phyloP scores from a whole-genome alignment of 208 protist genomes.

The Angomonas ambiguus region DNA sequence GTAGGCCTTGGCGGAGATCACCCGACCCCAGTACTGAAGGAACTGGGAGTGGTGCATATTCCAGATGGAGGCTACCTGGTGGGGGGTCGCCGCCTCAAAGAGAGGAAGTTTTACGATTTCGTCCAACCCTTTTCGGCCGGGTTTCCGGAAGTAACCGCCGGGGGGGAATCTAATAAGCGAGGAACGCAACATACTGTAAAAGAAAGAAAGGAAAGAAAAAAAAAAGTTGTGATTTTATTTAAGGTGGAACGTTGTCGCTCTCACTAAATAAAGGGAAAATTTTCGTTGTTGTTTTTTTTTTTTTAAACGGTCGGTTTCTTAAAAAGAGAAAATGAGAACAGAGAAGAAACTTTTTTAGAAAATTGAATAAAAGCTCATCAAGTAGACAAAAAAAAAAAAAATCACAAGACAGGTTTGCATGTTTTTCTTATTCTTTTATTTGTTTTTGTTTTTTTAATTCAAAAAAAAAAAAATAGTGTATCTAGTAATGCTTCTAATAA shows the following conservation, averaged over 20 bases:
- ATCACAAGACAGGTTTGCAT: not conserved
- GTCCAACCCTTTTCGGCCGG: slow-evolving; percentile 85
- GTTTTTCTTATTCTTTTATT: not conserved
- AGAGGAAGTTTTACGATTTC: slow-evolving; percentile 79
- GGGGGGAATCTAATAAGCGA: slow-evolving; percentile 39
- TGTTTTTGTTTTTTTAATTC: not conserved
- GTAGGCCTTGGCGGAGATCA: slow-evolving; percentile 78
- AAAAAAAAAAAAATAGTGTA: not conserved
- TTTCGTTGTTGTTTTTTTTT: slow-evolving; percentile 1
- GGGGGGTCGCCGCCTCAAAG: slow-evolving; percentile 66
- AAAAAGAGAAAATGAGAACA: not conserved
- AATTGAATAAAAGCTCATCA: not conserved
- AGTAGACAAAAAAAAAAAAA: not conserved
- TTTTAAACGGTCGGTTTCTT: not conserved
- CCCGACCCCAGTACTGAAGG: slow-evolving; percentile 87
- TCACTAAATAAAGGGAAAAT: too few relatives aligned
- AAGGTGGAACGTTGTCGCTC: too few relatives aligned
- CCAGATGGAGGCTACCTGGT: slow-evolving; percentile 82
- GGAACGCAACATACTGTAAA: not conserved
- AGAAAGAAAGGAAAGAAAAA: slow-evolving; percentile 2
- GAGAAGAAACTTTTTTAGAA: not conserved
- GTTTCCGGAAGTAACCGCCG: slow-evolving; percentile 58
- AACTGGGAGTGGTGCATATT: slow-evolving; percentile 86
- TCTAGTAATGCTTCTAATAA: not conserved
- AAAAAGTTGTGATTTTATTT: not conserved